Evolutionary conservation across 345 rosid species (phyloP), one percentile per base, ranked within the genome.

Genomic region (Gossypium anomalum): DNA sequence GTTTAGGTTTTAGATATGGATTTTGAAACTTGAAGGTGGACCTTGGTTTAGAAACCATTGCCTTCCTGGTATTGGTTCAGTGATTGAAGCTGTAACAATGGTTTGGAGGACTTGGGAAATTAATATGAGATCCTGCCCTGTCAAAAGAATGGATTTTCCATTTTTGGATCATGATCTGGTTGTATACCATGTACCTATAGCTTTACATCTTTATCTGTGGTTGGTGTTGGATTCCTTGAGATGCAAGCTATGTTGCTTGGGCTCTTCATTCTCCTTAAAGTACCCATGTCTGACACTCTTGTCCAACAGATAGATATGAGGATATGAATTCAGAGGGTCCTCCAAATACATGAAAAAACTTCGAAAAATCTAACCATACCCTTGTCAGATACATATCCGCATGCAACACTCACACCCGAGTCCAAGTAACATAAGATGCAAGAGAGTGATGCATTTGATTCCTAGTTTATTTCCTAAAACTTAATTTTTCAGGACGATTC

Each of bases 401-500:
- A 34, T 34, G 41, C 41, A 5, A 34, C 41, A 34, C 41, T 34
- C 7, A 34, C 41, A 34, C 7, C 41, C 7, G 0, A 34, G 7
- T 34, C 41, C 41, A 34, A 34, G 7, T 5, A 34, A 34, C 41
- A 34, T 34, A 5, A 34, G 41, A 43, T 64, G 49, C 9, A 38
- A 34, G 12, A 43, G 25, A 67, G 34, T 2, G 9, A 45, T 10
- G 16, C 51, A 47, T 47, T 47, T 12, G 16, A 12, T 47, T 47
- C 14, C 13, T 47, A 47, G 51, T 12, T 47, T 12, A 12, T 47
- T 1, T 47, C 69, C n/a, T 67, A 23, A 15, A 49, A 43, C 56
- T 55, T 48, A 66, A 72, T 71, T 78, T 34, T 83, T 63, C 79
- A 95, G 99, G 92, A 95, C 99, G 16, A 92, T 95, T 79, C 99